Base-by-base conservation (phyloP, 768 basidiomycete genomes). In the Auricularia heimuer region DNA sequence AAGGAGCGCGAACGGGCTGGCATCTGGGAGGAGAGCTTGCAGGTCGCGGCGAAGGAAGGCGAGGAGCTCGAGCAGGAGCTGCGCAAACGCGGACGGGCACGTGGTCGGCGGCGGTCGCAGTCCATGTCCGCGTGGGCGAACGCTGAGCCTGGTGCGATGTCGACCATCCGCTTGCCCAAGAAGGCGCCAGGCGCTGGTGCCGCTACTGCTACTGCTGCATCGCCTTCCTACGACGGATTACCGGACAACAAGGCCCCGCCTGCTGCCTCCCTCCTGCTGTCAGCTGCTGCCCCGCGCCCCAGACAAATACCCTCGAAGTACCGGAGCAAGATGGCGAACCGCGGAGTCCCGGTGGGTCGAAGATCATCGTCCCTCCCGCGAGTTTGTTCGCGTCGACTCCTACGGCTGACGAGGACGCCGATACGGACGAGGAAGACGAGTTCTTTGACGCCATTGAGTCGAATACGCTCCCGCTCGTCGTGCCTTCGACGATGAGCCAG, bases 371-470 rank as follows among this genome's bases (percentile, higher is more conserved):
- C 6, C 47, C 47, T 4, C 47, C 47, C 47, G 47, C 47, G 18
- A 51, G 47, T 18, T 6, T 51, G 18, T 51, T 51, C 47, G 47
- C 16, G 47, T 51, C 47, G 8, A 51, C 47, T 8, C 47, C 47
- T 18, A 51, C 47, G 8, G 39, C 18, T 10, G 76, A 75, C 1
- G 76, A 72, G 1, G 58, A 63, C 1, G 69, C 70, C 24, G 83
- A 82, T 64, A 89, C 88, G 1, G 89, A 90, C 70, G 90, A 92
- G 54, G 90, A 94, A 71, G 96, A 98, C 75, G 94, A 98, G 75
- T 98, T 98, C 75, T 98, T 96, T 72, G 96, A 98, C 73, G 95
- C 96, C 36, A 94, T 98, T 70, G 95, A 98, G 72, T 75, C 85
- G 16, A 88, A 89, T 60, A 85, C 80, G 51, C 76, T 95, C 0